Evolutionary conservation across 257 asterid species (phyloP).

Genomic region (Nicotiana knightiana): DNA sequence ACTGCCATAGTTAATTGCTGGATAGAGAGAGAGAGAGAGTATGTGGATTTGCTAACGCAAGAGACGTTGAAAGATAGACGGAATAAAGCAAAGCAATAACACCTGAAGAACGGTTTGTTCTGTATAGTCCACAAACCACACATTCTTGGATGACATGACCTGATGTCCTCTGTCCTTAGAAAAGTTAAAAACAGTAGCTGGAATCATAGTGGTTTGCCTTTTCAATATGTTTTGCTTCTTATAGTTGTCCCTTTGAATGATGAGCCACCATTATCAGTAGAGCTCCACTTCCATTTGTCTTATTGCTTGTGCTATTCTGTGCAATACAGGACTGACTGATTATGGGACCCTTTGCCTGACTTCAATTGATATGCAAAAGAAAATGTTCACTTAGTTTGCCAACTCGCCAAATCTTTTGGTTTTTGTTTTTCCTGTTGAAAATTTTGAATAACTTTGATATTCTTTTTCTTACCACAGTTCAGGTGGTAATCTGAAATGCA

Average conservation of each 20-base stretch:
- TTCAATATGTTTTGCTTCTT: slow-evolving; percentile 24
- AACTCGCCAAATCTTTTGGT: neutral
- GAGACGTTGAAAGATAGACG: neutral
- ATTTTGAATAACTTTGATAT: neutral
- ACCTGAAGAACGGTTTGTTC: neutral
- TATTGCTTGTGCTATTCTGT: slow-evolving; percentile 13
- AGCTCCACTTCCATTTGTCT: slow-evolving; percentile 29
- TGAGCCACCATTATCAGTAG: slow-evolving; percentile 36
- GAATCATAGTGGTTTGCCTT: slow-evolving; percentile 26
- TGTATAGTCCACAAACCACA: slow-evolving; percentile 5
- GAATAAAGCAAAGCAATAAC: neutral
- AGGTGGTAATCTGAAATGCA: too few relatives aligned
- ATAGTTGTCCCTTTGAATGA: slow-evolving; percentile 26
- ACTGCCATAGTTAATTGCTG: too few relatives aligned
- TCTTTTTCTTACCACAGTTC: too few relatives aligned
- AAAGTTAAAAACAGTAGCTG: slow-evolving; percentile 18
- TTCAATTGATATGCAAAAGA: neutral
- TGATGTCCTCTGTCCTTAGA: slow-evolving; percentile 13
- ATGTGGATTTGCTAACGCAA: neutral
- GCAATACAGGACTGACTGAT: slow-evolving; percentile 10
- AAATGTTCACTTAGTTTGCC: neutral
- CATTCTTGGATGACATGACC: neutral
- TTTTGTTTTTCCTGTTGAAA: neutral
- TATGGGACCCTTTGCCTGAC: slow-evolving; percentile 13
- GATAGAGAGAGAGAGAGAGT: neutral